Conservation (phyloP, 805 yeast species). For the Sungouiella thailandica region DNA sequence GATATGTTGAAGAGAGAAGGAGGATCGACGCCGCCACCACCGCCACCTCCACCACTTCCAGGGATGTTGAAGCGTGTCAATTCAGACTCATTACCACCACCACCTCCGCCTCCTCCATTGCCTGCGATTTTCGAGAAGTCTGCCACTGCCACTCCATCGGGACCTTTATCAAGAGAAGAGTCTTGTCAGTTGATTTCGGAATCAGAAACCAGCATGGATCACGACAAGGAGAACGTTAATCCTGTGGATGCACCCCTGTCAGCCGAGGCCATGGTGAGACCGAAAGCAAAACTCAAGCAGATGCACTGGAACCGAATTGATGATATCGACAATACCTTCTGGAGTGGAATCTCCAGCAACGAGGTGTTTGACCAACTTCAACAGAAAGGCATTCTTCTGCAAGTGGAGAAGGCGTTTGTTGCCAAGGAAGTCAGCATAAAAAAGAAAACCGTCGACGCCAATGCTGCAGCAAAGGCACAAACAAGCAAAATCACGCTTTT, state of each 20-base stretch:
- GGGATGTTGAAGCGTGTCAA: not conserved
- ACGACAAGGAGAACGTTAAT: no score
- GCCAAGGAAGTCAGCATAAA: constrained; percentile 57
- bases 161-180: no score
- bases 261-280: constrained; percentile 31
- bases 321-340: constrained; percentile 76
- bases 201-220: no score
- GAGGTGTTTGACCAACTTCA: constrained; percentile 57
- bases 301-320: constrained; percentile 96
- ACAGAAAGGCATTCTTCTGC: constrained; percentile 75
- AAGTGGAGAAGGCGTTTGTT: constrained; percentile 82
- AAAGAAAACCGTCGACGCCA: constrained; percentile 23
- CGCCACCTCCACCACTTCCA: constrained; percentile 3
- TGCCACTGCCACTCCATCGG: no score
- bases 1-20: not conserved
- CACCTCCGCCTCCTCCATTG: constrained; percentile 4
- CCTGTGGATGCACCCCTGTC: not conserved
- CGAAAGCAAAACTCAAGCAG: constrained; percentile 79
- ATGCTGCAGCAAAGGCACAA: constrained; percentile 2
- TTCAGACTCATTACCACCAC: not conserved
- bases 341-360: constrained; percentile 66
- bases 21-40: constrained; percentile 1
- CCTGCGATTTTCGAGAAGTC: not conserved
- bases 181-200: no score
- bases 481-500: constrained; percentile 59